These are phyloP conservation scores for Ogataea paradorogensis DNA, from an alignment of 805 yeast species.

Conservation along the genomic window DNA sequence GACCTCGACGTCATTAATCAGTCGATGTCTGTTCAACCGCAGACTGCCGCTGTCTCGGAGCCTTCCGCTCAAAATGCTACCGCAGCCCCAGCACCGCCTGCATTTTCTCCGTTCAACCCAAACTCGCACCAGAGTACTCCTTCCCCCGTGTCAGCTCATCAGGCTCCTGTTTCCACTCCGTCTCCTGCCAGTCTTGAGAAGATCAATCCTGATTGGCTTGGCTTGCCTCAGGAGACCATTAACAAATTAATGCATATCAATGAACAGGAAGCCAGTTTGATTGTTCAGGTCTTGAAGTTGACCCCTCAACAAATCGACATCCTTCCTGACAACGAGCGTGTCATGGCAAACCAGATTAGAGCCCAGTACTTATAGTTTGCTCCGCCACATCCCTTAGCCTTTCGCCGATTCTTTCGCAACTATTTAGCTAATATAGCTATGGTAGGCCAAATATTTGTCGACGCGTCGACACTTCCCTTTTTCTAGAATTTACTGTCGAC, in stretches of 20 bases:
- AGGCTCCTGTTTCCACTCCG: constrained; percentile 13
- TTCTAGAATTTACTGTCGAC: constrained; percentile 5
- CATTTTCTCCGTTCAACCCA: constrained; percentile 21
- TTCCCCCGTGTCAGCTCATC: constrained; percentile 19
- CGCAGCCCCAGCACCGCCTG: constrained; percentile 8
- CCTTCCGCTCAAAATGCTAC: constrained; percentile 9
- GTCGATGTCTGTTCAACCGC: constrained; percentile 33
- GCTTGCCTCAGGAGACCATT: constrained; percentile 46
- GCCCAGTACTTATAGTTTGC: constrained; percentile 45
- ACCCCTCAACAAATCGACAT: constrained; percentile 48
- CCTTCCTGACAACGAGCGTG: constrained; percentile 49
- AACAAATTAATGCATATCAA: constrained; percentile 50
- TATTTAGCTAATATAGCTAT: constrained; percentile 10
- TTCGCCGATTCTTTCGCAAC: constrained; percentile 11
- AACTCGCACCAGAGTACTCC: constrained; percentile 20
- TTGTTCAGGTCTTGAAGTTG: constrained; percentile 51
- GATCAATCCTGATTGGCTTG: constrained; percentile 43
- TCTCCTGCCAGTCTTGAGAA: constrained; percentile 18
- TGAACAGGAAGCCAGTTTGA: constrained; percentile 54
- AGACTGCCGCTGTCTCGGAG: constrained; percentile 6
- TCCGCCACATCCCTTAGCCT: constrained; percentile 1
- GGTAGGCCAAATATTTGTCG: constrained; percentile 8
- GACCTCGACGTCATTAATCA: constrained; percentile 66
- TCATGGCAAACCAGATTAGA: constrained; percentile 54
- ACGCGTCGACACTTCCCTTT: constrained; percentile 9